Conservation (phyloP, 176 grass and related monocot species). For the Avena atlantica region DNA sequence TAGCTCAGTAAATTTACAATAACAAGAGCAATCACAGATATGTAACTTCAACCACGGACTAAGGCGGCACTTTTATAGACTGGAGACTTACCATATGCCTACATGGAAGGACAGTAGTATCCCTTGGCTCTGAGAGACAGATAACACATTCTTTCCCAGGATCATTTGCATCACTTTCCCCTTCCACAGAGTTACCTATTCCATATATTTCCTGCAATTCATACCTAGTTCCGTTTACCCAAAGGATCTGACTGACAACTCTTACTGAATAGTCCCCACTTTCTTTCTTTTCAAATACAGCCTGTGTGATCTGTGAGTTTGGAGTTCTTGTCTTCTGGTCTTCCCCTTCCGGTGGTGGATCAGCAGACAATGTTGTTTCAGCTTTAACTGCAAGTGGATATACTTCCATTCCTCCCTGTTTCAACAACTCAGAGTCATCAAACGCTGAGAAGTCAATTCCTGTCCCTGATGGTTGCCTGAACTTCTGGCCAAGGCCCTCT, state of each 20-base stretch:
- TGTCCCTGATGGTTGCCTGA: slow-evolving; percentile 87
- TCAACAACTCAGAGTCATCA: slow-evolving; percentile 73
- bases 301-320: slow-evolving; percentile 96
- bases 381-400: slow-evolving; percentile 96
- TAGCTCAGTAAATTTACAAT: neutral
- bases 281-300: slow-evolving; percentile 93
- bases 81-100: slow-evolving; percentile 87
- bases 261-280: slow-evolving; percentile 74
- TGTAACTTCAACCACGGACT: neutral
- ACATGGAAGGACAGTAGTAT: slow-evolving; percentile 97
- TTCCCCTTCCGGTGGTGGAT: slow-evolving; percentile 58
- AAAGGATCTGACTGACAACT: slow-evolving; percentile 92
- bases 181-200: slow-evolving; percentile 91
- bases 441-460: slow-evolving; percentile 85
- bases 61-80: slow-evolving; percentile 5
- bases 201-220: slow-evolving; percentile 98
- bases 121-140: slow-evolving; percentile 93
- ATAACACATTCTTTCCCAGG: slow-evolving; percentile 98
- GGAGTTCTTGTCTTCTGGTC: slow-evolving; percentile 55
- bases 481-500: slow-evolving; percentile 94
- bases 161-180: slow-evolving; percentile 84
- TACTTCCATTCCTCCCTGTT: slow-evolving; percentile 64
- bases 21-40: slow-evolving; percentile 13
- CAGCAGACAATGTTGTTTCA: slow-evolving; percentile 63
- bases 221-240: slow-evolving; percentile 85